Conservation (phyloP, 2,329 filamentous ascomycete species). For the Sclerotinia minor region DNA sequence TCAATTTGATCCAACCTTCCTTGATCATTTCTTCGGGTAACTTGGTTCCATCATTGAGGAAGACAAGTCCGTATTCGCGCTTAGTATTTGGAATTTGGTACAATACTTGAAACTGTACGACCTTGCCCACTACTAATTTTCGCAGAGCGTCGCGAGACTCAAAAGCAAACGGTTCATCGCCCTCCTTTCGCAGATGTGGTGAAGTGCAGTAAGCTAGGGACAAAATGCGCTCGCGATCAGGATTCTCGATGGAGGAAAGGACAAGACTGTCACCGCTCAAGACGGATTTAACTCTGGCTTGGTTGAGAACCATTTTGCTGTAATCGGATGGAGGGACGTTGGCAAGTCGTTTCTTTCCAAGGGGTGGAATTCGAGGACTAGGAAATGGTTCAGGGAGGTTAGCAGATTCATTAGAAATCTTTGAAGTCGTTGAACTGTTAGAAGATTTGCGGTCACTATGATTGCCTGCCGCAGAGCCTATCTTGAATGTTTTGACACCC, state of each 20-base stretch:
- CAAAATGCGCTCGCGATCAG: constrained; percentile 77
- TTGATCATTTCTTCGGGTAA: constrained; percentile 82
- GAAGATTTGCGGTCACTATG: constrained; percentile 20
- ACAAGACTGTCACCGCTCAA: constrained; percentile 91
- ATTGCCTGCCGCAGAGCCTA: constrained; percentile 30
- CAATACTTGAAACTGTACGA: constrained; percentile 78
- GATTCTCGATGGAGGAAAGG: constrained; percentile 77
- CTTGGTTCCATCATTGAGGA: constrained; percentile 71
- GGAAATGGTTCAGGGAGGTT: constrained; percentile 43
- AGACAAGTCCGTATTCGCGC: constrained; percentile 83
- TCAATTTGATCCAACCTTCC: constrained; percentile 88
- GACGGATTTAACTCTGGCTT: constrained; percentile 86
- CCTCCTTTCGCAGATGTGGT: constrained; percentile 82
- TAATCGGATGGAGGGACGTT: constrained; percentile 40
- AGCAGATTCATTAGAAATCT: constrained; percentile 34
- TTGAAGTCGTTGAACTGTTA: constrained; percentile 27
- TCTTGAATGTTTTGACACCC: constrained; percentile 35
- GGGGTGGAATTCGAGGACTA: constrained; percentile 32
- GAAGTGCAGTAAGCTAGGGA: constrained; percentile 91
- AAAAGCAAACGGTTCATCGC: constrained; percentile 90
- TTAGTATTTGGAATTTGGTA: constrained; percentile 85
- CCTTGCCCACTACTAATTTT: constrained; percentile 79
- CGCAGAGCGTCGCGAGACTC: constrained; percentile 93
- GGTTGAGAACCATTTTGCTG: constrained; percentile 41
- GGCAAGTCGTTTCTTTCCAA: constrained; percentile 31